phyloP scores from a whole-genome alignment of 345 rosid genomes.

The Hypericum perforatum region DNA sequence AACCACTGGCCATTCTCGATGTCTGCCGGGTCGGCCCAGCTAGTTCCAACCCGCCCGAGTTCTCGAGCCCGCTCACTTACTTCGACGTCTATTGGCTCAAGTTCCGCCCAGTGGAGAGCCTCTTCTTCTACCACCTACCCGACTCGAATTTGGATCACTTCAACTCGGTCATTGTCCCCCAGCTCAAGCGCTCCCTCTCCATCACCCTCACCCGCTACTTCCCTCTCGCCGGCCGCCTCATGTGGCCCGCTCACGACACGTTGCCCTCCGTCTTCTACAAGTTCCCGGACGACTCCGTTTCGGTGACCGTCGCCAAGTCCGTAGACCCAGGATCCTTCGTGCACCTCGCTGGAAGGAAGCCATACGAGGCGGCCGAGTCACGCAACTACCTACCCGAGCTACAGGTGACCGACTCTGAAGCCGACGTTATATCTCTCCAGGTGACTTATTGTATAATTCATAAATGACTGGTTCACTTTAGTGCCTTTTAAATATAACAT shows the following conservation, averaged over 20 bases:
- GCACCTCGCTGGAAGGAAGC: background rate
- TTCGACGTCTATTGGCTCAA: conserved; percentile 12
- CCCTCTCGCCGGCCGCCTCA: conserved; percentile 14
- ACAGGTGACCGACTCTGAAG: background rate
- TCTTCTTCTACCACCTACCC: conserved; percentile 10
- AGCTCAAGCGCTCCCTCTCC: conserved; percentile 13
- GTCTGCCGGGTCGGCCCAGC: conserved; percentile 4
- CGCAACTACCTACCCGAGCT: background rate
- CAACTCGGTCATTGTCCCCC: conserved; percentile 3
- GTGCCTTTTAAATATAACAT: too few species aligned
- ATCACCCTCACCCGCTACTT: conserved; percentile 11
- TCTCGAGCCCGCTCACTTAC: conserved; percentile 14
- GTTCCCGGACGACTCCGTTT: background rate
- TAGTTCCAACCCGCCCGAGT: background rate
- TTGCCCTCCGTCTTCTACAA: conserved; percentile 3
- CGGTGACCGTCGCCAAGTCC: conserved; percentile 9
- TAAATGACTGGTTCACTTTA: too few species aligned
- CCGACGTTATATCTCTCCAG: background rate
- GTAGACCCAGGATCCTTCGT: background rate
- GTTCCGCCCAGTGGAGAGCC: conserved; percentile 9
- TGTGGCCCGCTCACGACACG: conserved; percentile 1
- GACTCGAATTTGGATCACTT: background rate
- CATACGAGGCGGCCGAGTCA: background rate
- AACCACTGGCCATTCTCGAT: background rate
- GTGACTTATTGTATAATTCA: background rate